Conservation (phyloP, 1,284 basidiomycete genomes). For the Melampsora allii-populina region DNA sequence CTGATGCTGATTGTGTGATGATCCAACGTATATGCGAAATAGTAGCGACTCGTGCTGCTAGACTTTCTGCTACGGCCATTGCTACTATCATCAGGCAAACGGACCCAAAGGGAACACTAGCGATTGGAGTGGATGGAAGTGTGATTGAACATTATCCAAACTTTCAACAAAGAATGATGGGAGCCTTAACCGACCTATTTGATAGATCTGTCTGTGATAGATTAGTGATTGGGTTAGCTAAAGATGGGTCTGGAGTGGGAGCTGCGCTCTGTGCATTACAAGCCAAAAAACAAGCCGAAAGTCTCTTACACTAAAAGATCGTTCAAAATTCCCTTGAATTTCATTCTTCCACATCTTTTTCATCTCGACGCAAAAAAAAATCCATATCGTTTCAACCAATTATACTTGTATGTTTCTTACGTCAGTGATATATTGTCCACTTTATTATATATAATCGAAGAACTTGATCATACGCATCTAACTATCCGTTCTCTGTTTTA, state of each 20-base stretch:
- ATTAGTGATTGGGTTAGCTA: constrained; percentile 83
- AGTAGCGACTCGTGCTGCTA: constrained; percentile 76
- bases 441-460: too few species aligned
- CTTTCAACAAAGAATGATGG: constrained; percentile 71
- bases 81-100: constrained; percentile 83
- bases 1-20: constrained; percentile 61
- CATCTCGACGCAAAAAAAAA: too few species aligned
- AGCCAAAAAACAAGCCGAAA: constrained; percentile 40
- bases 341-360: too few species aligned
- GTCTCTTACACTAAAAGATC: too few species aligned
- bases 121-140: constrained; percentile 86
- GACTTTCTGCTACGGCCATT: constrained; percentile 78
- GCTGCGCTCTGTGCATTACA: constrained; percentile 60
- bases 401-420: too few species aligned
- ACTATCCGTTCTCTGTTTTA: too few species aligned
- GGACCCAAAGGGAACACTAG: constrained; percentile 57
- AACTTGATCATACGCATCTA: too few species aligned
- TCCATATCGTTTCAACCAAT: too few species aligned
- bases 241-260: constrained; percentile 95
- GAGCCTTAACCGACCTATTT: constrained; percentile 69
- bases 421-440: too few species aligned
- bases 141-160: constrained; percentile 85
- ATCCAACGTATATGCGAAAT: constrained; percentile 74
- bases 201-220: constrained; percentile 73
- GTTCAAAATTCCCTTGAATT: too few species aligned